Base-by-base conservation (phyloP, 805 yeast genomes). In the Suhomyces prunicola region DNA sequence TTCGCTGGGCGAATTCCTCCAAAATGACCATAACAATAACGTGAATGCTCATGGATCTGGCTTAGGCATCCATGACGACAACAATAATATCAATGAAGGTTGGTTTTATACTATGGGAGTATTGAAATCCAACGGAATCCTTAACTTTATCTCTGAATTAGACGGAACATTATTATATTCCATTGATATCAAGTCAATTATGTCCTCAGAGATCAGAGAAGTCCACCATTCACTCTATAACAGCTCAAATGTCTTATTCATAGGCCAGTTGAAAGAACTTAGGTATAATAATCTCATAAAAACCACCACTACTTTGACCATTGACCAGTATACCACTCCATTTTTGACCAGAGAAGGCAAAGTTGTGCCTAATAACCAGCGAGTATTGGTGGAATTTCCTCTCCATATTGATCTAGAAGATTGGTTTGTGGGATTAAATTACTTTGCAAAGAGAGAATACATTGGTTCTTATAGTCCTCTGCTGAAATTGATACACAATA, bases 81-180 rank as follows among this genome's bases (percentile, higher is more conserved):
- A 53, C 29, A 50, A 57, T 44, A 48, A 55, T 44, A 44, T 65
- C 23, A 62, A 70, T 22, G 88, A 83, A 61, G 84, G 84, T 4
- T 88, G 93, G 93, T 86, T 86, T 62, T 78, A 76, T 50, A 82
- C 88, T 1, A 85, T 84, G 86, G 91, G 88, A 0, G 86, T 83
- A 15, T 63, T 88, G 42, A 82, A 81, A 62, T 79, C 87, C 1
- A 77, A 84, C 60, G 94, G 94, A 3, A 62, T 71, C 4, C 68
- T 88, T 31, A 83, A 87, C 57, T 66, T 88, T 47, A 69, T 86
- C 15, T 70, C 81, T 35, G 90, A 86, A 63, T 74, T 75, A 50
- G 91, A 87, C 68, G 90, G 91, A 1, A 72, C 84, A 1, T 60
- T 81, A 12, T 62, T 87, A 2, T 85, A 83, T 64, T 75, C 88